phyloP scores from a whole-genome alignment of 345 rosid genomes.

The Syzygium aromaticum region DNA sequence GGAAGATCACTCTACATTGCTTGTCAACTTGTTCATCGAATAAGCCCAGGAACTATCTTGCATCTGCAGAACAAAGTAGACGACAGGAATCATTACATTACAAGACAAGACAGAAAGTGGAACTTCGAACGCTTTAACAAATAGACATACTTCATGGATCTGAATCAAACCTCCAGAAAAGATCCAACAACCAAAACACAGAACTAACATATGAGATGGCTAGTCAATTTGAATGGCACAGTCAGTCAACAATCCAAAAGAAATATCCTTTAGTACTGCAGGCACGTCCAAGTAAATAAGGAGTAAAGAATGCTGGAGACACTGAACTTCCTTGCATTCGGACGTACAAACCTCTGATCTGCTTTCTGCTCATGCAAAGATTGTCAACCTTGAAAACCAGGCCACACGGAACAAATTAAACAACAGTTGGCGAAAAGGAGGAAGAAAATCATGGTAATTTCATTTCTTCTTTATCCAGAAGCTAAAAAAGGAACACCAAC shows the following conservation, averaged over 20 bases:
- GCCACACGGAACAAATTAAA: not conserved
- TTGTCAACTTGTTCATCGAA: not conserved
- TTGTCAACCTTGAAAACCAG: not conserved
- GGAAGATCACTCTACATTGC: not conserved
- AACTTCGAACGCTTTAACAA: not conserved
- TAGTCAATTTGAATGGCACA: not conserved
- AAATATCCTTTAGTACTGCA: not conserved
- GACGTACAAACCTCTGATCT: not conserved
- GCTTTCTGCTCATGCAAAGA: not conserved
- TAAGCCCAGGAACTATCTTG: not conserved
- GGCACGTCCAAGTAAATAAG: not conserved
- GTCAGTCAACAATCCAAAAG: not conserved
- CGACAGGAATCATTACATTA: not conserved
- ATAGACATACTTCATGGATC: not conserved
- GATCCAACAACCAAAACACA: not conserved
- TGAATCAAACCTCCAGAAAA: not conserved
- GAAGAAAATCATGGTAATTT: not conserved
- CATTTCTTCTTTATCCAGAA: not conserved
- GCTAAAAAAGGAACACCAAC: not conserved
- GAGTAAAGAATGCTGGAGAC: not conserved
- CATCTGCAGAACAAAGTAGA: not conserved
- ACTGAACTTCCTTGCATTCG: not conserved
- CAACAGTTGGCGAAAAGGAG: not conserved
- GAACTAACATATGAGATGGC: not conserved
- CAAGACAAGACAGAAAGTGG: not conserved